A percentile compares a stretch with the other conserved stretches of the same genome.
phyloP scores from a whole-genome alignment of 192 early-diverging fungal species.

The Irineochytrium annulatum region DNA sequence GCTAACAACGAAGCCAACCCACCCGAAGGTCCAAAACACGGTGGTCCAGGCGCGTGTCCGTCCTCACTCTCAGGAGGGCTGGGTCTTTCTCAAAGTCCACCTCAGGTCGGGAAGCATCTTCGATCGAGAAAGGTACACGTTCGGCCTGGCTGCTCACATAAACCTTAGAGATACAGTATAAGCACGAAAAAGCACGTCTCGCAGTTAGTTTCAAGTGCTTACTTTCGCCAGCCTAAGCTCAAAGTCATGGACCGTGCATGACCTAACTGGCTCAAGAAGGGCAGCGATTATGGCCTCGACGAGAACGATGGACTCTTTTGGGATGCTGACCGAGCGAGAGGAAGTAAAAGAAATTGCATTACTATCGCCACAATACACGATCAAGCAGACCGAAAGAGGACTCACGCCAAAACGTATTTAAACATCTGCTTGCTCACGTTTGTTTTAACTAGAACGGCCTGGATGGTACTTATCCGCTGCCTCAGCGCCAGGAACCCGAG shows the following conservation, averaged over 20 bases:
- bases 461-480: constrained; percentile 80
- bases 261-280: constrained; percentile 78
- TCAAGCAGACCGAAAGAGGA: no score
- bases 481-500: constrained; percentile 90
- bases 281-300: constrained; percentile 77
- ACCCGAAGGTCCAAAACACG: constrained; percentile 89
- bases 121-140: constrained; percentile 85
- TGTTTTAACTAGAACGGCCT: constrained; percentile 70
- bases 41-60: constrained; percentile 94
- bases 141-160: constrained; percentile 71
- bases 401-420: constrained; percentile 73
- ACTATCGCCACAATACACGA: no score
- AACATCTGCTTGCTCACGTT: constrained; percentile 93
- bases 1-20: constrained; percentile 14
- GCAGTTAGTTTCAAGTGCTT: constrained; percentile 19
- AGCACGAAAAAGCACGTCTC: background rate
- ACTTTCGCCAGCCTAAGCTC: constrained; percentile 81
- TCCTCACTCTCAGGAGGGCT: constrained; percentile 69
- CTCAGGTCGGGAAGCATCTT: constrained; percentile 86
- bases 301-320: constrained; percentile 84
- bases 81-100: constrained; percentile 69
- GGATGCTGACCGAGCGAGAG: constrained; percentile 48
- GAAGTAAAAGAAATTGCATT: background rate
- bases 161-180: constrained; percentile 27
- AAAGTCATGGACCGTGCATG: constrained; percentile 88